Evolutionary conservation across 2,329 filamentous ascomycete species (phyloP).

Genomic region (Penicillium sp.): DNA sequence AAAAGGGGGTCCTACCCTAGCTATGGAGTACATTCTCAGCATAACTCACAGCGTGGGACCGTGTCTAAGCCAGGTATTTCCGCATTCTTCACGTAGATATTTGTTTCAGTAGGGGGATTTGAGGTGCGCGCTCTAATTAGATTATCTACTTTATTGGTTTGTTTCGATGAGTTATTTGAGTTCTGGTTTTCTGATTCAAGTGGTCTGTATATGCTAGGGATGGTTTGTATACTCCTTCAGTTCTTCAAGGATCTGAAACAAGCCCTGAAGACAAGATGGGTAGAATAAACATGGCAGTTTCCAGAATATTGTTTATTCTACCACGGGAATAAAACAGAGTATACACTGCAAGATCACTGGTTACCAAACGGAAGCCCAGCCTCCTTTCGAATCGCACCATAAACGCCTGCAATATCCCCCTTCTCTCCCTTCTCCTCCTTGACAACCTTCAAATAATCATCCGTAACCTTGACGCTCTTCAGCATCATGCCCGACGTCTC

Average conservation of each 20-base stretch:
- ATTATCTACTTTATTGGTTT: no score
- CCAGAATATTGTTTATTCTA: background rate
- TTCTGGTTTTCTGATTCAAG: background rate
- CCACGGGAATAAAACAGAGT: background rate
- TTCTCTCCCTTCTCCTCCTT: slow-evolving; percentile 70
- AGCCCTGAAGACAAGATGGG: background rate
- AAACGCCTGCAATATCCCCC: slow-evolving; percentile 82
- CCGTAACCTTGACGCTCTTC: slow-evolving; percentile 68
- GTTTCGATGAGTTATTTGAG: background rate
- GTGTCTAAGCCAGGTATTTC: background rate
- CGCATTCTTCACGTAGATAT: background rate
- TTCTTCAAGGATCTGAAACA: no score
- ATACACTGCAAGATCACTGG: slow-evolving; percentile 10
- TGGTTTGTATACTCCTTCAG: no score
- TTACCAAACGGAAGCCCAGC: slow-evolving; percentile 77
- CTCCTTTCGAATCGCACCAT: slow-evolving; percentile 77
- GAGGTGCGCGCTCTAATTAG: background rate
- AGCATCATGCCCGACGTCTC: slow-evolving; percentile 65
- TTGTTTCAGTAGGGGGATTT: background rate
- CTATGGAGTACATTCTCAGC: no score
- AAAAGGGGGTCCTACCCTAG: no score
- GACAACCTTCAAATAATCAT: slow-evolving; percentile 71
- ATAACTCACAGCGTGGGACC: no score
- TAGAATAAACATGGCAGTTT: background rate
- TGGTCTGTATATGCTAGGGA: background rate